These are phyloP conservation scores for Penicillium sp. DNA, from an alignment of 2,329 filamentous ascomycete species.

Conservation along the genomic window DNA sequence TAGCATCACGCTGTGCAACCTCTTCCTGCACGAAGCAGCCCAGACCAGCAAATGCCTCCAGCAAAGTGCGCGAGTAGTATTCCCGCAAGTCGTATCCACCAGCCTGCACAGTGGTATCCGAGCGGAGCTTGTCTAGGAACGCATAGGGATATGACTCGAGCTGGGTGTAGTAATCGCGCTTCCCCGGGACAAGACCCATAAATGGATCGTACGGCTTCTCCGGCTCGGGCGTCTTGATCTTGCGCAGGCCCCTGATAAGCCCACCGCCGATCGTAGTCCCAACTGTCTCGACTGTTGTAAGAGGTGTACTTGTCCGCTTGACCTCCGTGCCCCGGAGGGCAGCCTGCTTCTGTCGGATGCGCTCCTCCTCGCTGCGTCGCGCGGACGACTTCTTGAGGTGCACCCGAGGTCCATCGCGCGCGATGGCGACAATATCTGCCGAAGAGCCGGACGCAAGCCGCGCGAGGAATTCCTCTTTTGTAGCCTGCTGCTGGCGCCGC, in stretches of 20 bases:
- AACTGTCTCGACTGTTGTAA: slow-evolving; percentile 27
- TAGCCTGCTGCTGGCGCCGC: slow-evolving; percentile 62
- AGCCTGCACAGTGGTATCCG: slow-evolving; percentile 67
- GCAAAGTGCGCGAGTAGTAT: slow-evolving; percentile 77
- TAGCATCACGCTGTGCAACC: slow-evolving; percentile 36
- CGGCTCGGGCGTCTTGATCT: slow-evolving; percentile 59
- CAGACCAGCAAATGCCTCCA: slow-evolving; percentile 86
- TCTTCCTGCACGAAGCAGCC: slow-evolving; percentile 87
- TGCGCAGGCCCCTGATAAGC: slow-evolving; percentile 79
- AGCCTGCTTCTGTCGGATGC: slow-evolving; percentile 49
- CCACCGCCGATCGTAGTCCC: slow-evolving; percentile 37
- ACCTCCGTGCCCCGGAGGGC: slow-evolving; percentile 39
- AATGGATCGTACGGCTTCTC: slow-evolving; percentile 87
- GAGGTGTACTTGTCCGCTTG: slow-evolving; percentile 28
- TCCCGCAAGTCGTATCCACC: slow-evolving; percentile 83
- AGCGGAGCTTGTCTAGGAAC: slow-evolving; percentile 68
- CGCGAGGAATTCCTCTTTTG: slow-evolving; percentile 69
- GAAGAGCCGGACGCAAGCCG: slow-evolving; percentile 64
- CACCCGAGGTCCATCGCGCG: slow-evolving; percentile 58
- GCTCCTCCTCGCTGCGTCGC: slow-evolving; percentile 56
- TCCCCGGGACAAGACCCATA: slow-evolving; percentile 66
- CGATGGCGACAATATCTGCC: slow-evolving; percentile 60
- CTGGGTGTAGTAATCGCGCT: slow-evolving; percentile 69
- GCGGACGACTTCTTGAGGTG: slow-evolving; percentile 72
- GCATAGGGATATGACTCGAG: slow-evolving; percentile 72